Evolutionary conservation across 345 rosid species (phyloP).

Genomic region (Cardamine occulta): DNA sequence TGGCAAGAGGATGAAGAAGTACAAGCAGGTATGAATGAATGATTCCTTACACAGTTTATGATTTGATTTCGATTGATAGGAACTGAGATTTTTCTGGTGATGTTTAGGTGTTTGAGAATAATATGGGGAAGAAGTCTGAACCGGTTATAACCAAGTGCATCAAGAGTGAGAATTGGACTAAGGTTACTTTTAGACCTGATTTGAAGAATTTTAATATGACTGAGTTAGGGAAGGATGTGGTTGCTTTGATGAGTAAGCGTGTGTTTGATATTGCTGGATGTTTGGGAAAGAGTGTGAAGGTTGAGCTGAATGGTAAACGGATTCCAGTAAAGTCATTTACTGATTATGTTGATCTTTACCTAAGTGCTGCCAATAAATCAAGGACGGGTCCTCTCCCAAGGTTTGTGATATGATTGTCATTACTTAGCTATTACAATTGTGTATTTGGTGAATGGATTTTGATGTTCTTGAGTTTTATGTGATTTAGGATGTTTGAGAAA

Average conservation of each 20-base stretch:
- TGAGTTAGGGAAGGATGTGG: constrained; percentile 83
- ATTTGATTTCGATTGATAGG: background rate
- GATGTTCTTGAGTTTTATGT: constrained; percentile 11
- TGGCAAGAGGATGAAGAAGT: constrained; percentile 74
- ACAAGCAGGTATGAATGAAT: constrained; percentile 68
- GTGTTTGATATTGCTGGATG: constrained; percentile 95
- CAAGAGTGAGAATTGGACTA: constrained; percentile 86
- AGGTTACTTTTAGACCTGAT: constrained; percentile 89
- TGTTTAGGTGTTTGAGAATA: constrained; percentile 76
- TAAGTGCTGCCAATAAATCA: constrained; percentile 53
- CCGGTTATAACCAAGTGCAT: constrained; percentile 75
- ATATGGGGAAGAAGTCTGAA: constrained; percentile 86
- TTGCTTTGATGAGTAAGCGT: constrained; percentile 88
- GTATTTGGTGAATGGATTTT: constrained; percentile 18
- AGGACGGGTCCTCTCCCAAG: constrained; percentile 56
- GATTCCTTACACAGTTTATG: background rate
- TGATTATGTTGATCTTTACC: constrained; percentile 80
- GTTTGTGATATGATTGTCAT: constrained; percentile 37
- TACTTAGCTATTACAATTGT: background rate
- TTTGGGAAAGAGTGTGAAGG: constrained; percentile 89
- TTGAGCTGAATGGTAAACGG: constrained; percentile 76
- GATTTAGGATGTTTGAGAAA: constrained; percentile 65
- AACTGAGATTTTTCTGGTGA: background rate
- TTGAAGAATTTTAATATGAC: constrained; percentile 78
- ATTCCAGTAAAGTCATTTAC: constrained; percentile 75